phyloP scores from a whole-genome alignment of 2,329 filamentous ascomycete species.

The Scedosporium dehoogii region DNA sequence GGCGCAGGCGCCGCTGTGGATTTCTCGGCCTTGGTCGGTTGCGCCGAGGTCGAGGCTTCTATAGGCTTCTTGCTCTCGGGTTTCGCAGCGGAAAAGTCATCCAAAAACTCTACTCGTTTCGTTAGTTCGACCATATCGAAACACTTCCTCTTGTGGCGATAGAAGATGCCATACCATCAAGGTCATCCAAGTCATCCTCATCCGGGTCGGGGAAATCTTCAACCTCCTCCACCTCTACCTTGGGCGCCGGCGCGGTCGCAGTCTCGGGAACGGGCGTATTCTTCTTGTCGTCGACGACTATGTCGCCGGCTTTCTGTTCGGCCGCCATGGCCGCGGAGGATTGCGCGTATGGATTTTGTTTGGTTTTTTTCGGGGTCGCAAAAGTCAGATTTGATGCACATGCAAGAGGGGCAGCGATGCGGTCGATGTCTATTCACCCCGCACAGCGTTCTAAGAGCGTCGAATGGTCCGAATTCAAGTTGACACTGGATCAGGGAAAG shows the following conservation, averaged over 20 bases:
- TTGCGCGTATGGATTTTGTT: background rate
- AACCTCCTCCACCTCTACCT: constrained; percentile 13
- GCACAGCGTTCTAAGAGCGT: no score
- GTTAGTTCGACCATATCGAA: background rate
- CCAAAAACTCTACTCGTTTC: background rate
- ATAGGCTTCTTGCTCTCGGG: constrained; percentile 12
- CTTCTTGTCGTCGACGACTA: background rate
- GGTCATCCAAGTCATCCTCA: constrained; percentile 82
- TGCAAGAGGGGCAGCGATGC: background rate
- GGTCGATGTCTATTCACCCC: no score
- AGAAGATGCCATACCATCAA: constrained; percentile 58
- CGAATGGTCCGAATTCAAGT: no score
- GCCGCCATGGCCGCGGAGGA: background rate
- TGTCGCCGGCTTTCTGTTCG: background rate
- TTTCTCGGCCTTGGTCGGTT: constrained; percentile 21
- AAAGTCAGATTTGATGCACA: background rate
- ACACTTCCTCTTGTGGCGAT: background rate
- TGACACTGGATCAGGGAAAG: no score
- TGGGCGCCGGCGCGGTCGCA: constrained; percentile 6
- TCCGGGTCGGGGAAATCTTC: constrained; percentile 76
- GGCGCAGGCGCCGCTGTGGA: constrained; percentile 9
- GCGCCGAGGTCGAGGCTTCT: constrained; percentile 16
- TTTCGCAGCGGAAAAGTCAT: constrained; percentile 8
- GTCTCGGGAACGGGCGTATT: background rate
- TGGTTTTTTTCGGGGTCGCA: background rate